These are phyloP conservation scores for Leishmania arabica DNA, from an alignment of 208 protist genomes.

Conservation along the genomic window DNA sequence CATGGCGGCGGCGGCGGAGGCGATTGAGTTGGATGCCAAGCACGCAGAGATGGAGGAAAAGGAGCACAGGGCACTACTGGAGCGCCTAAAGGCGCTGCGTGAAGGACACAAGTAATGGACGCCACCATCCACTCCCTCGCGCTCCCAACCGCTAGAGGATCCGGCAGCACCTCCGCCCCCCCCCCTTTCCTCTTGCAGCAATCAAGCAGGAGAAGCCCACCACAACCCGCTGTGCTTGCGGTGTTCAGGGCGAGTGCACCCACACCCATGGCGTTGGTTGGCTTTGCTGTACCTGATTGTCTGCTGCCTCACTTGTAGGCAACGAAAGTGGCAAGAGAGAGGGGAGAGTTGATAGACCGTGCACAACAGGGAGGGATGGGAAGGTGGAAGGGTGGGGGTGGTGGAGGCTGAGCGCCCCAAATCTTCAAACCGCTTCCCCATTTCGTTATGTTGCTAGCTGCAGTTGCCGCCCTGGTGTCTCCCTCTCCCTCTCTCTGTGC, in stretches of 20 bases:
- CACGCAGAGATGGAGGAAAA: constrained; percentile 46
- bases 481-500: neutral
- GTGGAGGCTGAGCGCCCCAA: neutral
- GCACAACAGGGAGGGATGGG: neutral
- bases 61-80: constrained; percentile 53
- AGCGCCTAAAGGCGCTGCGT: constrained; percentile 53
- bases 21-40: constrained; percentile 50
- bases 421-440: neutral
- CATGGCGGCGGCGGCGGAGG: constrained; percentile 51
- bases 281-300: neutral
- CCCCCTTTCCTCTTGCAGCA: neutral
- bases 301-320: neutral
- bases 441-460: neutral
- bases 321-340: neutral
- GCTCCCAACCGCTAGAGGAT: neutral
- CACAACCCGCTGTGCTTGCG: neutral
- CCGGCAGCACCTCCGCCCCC: neutral
- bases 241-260: neutral
- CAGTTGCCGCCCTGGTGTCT: neutral
- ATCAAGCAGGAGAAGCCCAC: neutral
- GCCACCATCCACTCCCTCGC: neutral
- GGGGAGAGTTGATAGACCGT: neutral
- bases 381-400: neutral
- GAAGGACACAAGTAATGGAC: constrained; percentile 22
- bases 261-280: neutral